These are phyloP conservation scores for Taphrina wiesneri DNA, from an alignment of 1,139 yeast genomes.

Conservation along the genomic window DNA sequence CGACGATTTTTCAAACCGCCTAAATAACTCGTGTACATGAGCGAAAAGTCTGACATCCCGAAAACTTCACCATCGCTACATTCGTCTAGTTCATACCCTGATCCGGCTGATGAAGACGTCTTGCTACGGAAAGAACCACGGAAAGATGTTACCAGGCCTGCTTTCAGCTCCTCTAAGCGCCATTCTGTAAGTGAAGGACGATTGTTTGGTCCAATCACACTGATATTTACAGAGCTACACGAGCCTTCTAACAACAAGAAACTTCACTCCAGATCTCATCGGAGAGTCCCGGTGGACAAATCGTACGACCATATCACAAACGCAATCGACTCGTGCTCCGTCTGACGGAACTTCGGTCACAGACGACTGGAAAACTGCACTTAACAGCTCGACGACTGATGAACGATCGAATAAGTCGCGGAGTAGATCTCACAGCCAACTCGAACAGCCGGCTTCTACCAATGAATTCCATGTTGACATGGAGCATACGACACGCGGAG, in stretches of 20 bases:
- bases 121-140: background rate
- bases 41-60: background rate
- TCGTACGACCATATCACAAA: background rate
- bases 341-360: constrained; percentile 2
- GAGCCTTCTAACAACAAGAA: background rate
- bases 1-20: too few species aligned
- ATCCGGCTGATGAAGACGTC: constrained; percentile 23
- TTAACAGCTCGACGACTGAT: background rate
- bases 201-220: background rate
- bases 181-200: background rate
- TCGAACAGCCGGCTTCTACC: background rate
- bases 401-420: background rate
- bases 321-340: background rate
- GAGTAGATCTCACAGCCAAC: constrained; percentile 2
- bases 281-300: background rate
- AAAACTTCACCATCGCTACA: background rate
- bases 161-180: background rate
- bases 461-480: background rate
- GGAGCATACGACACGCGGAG: background rate
- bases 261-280: background rate
- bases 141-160: background rate
- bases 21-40: too few species aligned
- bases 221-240: constrained; percentile 8
- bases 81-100: constrained; percentile 9
- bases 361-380: constrained; percentile 15